Evolutionary conservation across 805 yeast species (phyloP).

Genomic region (Sugiyamaella americana): DNA sequence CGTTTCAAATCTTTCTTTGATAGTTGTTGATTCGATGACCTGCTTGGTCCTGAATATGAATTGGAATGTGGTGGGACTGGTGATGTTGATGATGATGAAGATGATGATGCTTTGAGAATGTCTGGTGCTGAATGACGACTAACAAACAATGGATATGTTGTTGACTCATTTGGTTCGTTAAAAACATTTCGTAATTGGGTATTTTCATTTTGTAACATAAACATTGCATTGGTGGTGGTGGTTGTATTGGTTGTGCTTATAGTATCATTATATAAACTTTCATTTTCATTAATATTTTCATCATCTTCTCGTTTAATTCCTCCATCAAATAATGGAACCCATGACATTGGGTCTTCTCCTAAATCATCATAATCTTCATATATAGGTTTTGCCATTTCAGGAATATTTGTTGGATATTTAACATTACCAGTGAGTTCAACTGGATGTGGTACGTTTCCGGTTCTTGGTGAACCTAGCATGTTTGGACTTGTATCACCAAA

Average conservation of each 20-base stretch:
- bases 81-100: background rate
- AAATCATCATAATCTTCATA: background rate
- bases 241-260: background rate
- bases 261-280: background rate
- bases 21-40: background rate
- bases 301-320: background rate
- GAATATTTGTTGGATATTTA: background rate
- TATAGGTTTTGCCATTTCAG: background rate
- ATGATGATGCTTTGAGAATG: background rate
- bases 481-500: background rate
- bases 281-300: background rate
- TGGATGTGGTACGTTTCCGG: background rate
- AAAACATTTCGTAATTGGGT: background rate
- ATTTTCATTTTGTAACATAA: background rate
- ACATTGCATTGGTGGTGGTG: background rate
- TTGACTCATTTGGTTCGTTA: background rate
- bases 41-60: background rate
- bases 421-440: background rate
- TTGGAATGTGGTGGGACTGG: background rate
- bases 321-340: slow-evolving; percentile 5
- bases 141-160: background rate
- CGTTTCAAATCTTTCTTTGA: slow-evolving; percentile 64
- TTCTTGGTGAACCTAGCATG: background rate
- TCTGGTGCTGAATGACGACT: background rate
- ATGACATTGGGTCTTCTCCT: slow-evolving; percentile 7